Evolutionary conservation across 768 basidiomycete genomes (phyloP).

Genomic region (Leucosporidium creatinivorum): DNA sequence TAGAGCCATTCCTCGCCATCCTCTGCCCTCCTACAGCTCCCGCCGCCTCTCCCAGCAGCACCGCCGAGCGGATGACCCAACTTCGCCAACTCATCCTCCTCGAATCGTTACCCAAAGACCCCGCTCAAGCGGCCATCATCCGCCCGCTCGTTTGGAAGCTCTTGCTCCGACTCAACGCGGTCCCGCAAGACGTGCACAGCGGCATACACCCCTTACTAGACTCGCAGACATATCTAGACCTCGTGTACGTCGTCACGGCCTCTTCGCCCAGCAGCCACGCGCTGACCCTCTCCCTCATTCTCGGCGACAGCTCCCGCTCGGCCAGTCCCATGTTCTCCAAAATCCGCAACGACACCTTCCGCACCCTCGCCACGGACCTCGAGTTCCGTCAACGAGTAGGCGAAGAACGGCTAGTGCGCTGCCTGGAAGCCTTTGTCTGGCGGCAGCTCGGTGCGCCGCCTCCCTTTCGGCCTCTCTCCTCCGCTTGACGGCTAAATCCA

Average conservation of each 20-base stretch:
- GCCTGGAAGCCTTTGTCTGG: conserved; percentile 99
- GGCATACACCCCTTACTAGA: conserved; percentile 20
- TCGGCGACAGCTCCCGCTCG: conserved; percentile 50
- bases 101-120: conserved; percentile 4
- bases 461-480: neutral
- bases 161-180: conserved; percentile 67
- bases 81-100: conserved; percentile 19
- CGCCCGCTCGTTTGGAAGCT: conserved; percentile 92
- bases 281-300: neutral
- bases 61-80: too few relatives aligned
- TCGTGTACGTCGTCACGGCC: conserved; percentile 11
- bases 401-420: conserved; percentile 90
- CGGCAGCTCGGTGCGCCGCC: conserved; percentile 62
- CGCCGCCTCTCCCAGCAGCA: neutral
- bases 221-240: conserved; percentile 11
- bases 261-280: too few relatives aligned
- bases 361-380: conserved; percentile 90
- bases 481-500: neutral
- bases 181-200: conserved; percentile 45
- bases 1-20: neutral
- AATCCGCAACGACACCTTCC: conserved; percentile 93
- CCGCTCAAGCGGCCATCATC: conserved; percentile 44
- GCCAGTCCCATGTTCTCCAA: conserved; percentile 66
- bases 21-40: neutral
- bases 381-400: conserved; percentile 70